Evolutionary conservation across 768 basidiomycete genomes (phyloP), one percentile per base, ranked within the genome.

Genomic region (Solioccasus polychromus): DNA sequence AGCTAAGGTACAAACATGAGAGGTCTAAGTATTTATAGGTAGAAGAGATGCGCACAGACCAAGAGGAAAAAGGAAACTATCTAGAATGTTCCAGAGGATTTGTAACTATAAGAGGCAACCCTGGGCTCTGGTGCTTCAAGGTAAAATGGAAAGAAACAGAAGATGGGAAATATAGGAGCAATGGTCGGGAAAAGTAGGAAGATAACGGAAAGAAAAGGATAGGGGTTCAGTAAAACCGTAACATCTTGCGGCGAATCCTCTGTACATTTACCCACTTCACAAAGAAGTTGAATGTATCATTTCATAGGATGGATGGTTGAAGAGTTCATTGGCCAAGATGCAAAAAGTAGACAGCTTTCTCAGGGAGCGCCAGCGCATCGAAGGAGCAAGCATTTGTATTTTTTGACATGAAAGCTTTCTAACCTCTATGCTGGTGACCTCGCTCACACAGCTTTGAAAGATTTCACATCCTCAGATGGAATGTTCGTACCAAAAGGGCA

Each of bases 381-480:
- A 65, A n/a, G 68, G 65, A 3, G 41, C 64, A 11, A 57, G 30
- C 17, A 35, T 40, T 4, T 19, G 66, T 65, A 44, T 19, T 59
- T 42, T 1, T 7, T 11, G 15, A 45, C n/a, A n/a, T n/a, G n/a
- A n/a, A n/a, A n/a, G n/a, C 19, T n/a, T 19, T 9, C 18, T 51
- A 17, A n/a, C 31, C 24, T 8, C 28, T 12, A 3, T 19, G 10
- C 20, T 17, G 6, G 12, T 45, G 23, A 68, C 43, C 32, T 74
- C 50, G 39, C 42, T 7, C 68, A 73, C 28, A 64, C 51, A 42
- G 67, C 66, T 0, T 22, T 62, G 24, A 62, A 60, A 34, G 59
- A 67, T 25, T 53, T 62, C 48, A 68, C 62, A 1, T 63, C 72
- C 47, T 69, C 67, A 0, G 69, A 73, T 31, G 73, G 71, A 3